These are phyloP conservation scores for Leishmania tarentolae DNA, from an alignment of 208 protist species.

Conservation along the genomic window DNA sequence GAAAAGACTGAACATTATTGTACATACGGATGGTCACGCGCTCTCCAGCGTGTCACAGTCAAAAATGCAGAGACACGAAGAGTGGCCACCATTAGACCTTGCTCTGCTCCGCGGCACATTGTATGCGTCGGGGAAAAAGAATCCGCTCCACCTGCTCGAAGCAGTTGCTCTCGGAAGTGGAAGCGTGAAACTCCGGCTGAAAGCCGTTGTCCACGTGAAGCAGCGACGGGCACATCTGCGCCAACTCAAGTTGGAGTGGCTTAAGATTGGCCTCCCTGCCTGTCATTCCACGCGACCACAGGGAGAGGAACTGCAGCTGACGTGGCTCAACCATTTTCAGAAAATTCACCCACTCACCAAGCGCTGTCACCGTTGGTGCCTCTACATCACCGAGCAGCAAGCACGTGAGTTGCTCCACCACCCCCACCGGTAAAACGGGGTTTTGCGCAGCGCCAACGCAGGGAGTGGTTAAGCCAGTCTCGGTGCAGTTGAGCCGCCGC, in stretches of 20 bases:
- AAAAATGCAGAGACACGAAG: constrained; percentile 1
- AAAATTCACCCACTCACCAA: constrained; percentile 34
- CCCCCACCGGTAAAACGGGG: constrained; percentile 30
- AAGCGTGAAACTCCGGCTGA: constrained; percentile 54
- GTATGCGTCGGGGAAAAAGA: constrained; percentile 44
- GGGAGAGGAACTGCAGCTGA: constrained; percentile 44
- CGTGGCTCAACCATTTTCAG: constrained; percentile 18
- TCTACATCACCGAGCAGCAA: constrained; percentile 61
- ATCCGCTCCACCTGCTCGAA: constrained; percentile 56
- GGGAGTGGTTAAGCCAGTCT: constrained; percentile 35
- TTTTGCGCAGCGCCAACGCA: constrained; percentile 16
- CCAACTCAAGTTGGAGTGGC: constrained; percentile 31
- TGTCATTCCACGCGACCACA: constrained; percentile 70
- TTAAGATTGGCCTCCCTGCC: constrained; percentile 35
- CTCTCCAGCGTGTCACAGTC: too few species aligned
- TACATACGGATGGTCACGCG: constrained; percentile 1
- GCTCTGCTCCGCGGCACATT: not conserved
- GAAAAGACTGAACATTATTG: constrained; percentile 12
- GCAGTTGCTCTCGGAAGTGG: constrained; percentile 31
- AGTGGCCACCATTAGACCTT: not conserved
- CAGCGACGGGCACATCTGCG: constrained; percentile 37
- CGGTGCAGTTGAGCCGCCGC: constrained; percentile 43
- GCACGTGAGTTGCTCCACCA: constrained; percentile 41
- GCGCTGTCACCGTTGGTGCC: constrained; percentile 20
- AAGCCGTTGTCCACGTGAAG: constrained; percentile 70